A percentile compares a stretch with the other conserved stretches of the same genome.
Conservation (phyloP, 306 rosid genomes). For the Urtica urens region DNA sequence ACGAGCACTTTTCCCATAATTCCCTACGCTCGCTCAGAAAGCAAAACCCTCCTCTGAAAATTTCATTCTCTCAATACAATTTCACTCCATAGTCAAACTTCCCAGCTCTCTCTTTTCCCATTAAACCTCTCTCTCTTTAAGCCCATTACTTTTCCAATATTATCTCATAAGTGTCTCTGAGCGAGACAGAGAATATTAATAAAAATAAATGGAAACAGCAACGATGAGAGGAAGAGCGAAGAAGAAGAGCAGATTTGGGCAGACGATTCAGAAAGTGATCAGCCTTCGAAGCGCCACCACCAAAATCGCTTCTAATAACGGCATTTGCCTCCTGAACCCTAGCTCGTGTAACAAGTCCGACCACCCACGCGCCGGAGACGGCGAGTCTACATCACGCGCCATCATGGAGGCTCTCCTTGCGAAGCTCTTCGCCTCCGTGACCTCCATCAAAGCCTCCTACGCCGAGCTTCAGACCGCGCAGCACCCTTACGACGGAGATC, state of each 20-base stretch:
- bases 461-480: constrained; percentile 98
- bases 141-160: no score
- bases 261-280: constrained; percentile 57
- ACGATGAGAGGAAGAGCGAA: constrained; percentile 51
- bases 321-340: constrained; percentile 57
- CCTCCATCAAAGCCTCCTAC: constrained; percentile 83
- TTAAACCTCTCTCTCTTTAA: constrained; percentile 18
- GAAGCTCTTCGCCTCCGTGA: constrained; percentile 76
- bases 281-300: constrained; percentile 46
- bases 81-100: constrained; percentile 37
- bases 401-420: constrained; percentile 79
- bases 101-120: constrained; percentile 38
- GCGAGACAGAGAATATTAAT: background rate
- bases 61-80: background rate
- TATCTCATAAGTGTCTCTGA: background rate
- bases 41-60: constrained; percentile 8
- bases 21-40: no score
- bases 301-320: constrained; percentile 57
- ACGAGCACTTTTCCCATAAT: no score
- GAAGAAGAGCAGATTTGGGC: constrained; percentile 41
- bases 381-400: constrained; percentile 26
- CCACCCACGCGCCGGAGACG: constrained; percentile 4
- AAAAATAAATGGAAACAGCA: constrained; percentile 45
- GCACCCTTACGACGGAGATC: constrained; percentile 61
- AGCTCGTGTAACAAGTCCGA: constrained; percentile 31